These are phyloP conservation scores for Pythium insidiosum DNA, from an alignment of 352 stramenopile genomes.

Conservation along the genomic window DNA sequence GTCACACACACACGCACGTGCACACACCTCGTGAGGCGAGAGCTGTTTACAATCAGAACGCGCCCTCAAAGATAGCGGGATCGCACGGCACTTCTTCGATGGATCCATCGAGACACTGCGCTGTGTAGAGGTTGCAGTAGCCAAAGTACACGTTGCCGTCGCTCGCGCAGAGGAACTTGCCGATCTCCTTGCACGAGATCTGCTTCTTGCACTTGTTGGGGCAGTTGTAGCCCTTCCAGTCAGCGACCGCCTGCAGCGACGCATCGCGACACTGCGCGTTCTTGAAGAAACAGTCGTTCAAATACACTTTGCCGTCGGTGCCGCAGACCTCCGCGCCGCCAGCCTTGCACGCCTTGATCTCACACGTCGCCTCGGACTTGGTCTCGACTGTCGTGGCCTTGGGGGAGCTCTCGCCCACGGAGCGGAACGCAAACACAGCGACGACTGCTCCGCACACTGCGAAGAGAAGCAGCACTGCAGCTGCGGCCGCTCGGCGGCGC, in stretches of 20 bases:
- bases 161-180: slow-evolving; percentile 20
- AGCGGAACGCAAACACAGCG: slow-evolving; percentile 6
- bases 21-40: no score
- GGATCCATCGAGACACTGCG: slow-evolving; percentile 18
- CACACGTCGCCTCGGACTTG: background rate
- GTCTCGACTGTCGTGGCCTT: background rate
- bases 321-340: slow-evolving; percentile 15
- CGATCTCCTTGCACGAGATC: slow-evolving; percentile 21
- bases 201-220: slow-evolving; percentile 19
- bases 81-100: slow-evolving; percentile 13
- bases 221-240: slow-evolving; percentile 24
- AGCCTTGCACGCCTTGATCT: slow-evolving; percentile 9
- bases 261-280: slow-evolving; percentile 19
- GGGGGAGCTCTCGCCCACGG: background rate
- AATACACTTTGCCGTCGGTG: slow-evolving; percentile 22
- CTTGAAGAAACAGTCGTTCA: slow-evolving; percentile 22
- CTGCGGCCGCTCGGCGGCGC: slow-evolving; percentile 1
- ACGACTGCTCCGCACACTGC: slow-evolving; percentile 7
- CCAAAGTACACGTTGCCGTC: slow-evolving; percentile 28
- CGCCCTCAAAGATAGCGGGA: slow-evolving; percentile 11
- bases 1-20: no score
- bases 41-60: slow-evolving; percentile 1
- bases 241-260: slow-evolving; percentile 6
- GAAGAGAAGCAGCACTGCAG: slow-evolving; percentile 4
- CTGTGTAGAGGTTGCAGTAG: slow-evolving; percentile 23